Conservation (phyloP, 1,284 basidiomycete species). For the Vanrija sp. region DNA sequence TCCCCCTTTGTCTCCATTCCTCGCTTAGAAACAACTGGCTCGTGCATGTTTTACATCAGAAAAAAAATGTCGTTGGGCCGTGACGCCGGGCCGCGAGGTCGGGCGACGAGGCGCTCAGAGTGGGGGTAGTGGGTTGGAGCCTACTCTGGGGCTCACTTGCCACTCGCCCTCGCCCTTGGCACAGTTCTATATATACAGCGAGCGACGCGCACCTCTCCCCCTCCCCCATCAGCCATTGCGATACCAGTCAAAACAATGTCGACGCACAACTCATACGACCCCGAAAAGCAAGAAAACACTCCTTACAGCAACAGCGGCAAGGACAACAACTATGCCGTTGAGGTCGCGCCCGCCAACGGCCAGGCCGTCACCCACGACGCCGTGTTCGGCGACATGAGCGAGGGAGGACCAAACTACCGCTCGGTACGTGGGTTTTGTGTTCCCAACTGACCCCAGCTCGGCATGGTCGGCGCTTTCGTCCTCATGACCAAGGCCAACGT, state of each 20-base stretch:
- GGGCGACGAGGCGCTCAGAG: too few relatives aligned
- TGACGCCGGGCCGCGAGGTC: too few relatives aligned
- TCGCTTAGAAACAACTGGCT: too few relatives aligned
- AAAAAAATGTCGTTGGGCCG: too few relatives aligned
- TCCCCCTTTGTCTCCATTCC: too few relatives aligned
- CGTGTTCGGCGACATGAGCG: constrained; percentile 30
- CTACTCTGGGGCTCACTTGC: too few relatives aligned
- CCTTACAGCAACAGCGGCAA: constrained; percentile 1
- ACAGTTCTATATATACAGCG: too few relatives aligned
- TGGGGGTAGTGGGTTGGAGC: too few relatives aligned
- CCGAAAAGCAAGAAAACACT: not conserved
- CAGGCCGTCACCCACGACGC: constrained; percentile 17
- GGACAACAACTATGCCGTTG: constrained; percentile 9
- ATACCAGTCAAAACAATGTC: not conserved
- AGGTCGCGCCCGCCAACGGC: constrained; percentile 13
- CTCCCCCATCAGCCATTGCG: too few relatives aligned
- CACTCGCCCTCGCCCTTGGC: too few relatives aligned
- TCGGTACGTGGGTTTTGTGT: constrained; percentile 15
- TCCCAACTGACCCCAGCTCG: constrained; percentile 6
- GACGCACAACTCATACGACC: not conserved
- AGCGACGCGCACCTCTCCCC: too few relatives aligned
- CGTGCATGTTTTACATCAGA: too few relatives aligned
- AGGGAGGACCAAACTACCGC: constrained; percentile 30
- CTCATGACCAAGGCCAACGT: constrained; percentile 29
- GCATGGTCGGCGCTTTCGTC: constrained; percentile 18